These are phyloP conservation scores for Zostera marina DNA, from an alignment of 116 monocot species.

Conservation along the genomic window DNA sequence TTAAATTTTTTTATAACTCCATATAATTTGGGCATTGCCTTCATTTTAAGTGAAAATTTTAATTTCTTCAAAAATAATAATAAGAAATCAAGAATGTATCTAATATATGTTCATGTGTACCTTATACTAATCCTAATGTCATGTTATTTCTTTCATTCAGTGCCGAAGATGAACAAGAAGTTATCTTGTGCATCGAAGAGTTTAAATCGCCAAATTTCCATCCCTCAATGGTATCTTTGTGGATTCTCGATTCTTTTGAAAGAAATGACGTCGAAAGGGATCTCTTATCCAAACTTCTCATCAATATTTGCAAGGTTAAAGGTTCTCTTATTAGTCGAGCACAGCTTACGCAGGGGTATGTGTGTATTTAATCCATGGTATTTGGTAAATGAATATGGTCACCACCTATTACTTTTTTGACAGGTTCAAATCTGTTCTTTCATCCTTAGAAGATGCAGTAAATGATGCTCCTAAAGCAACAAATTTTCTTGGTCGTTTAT, in stretches of 20 bases:
- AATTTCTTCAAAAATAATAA: no score
- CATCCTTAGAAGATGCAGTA: constrained; percentile 54
- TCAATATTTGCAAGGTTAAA: constrained; percentile 51
- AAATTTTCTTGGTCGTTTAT: constrained; percentile 65
- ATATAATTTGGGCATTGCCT: no score
- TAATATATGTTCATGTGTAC: no score
- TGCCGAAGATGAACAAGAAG: constrained; percentile 63
- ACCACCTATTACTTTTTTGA: not conserved
- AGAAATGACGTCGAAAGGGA: constrained; percentile 61
- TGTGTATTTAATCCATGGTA: no score
- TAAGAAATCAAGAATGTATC: no score
- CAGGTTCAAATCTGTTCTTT: constrained; percentile 57
- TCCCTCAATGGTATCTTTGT: constrained; percentile 54
- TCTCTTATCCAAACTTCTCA: constrained; percentile 52
- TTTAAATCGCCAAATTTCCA: constrained; percentile 59
- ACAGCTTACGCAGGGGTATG: constrained; percentile 55
- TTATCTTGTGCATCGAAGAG: constrained; percentile 62
- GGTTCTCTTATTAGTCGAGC: constrained; percentile 18
- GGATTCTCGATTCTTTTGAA: constrained; percentile 88
- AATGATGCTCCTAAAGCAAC: constrained; percentile 81
- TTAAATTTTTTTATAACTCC: no score
- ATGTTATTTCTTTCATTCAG: constrained; percentile 16
- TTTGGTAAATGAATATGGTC: no score
- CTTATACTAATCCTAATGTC: no score
- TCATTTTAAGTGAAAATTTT: no score